Base-by-base conservation (phyloP, 176 grass and related monocot species). In the Oropetium thomaeum region DNA sequence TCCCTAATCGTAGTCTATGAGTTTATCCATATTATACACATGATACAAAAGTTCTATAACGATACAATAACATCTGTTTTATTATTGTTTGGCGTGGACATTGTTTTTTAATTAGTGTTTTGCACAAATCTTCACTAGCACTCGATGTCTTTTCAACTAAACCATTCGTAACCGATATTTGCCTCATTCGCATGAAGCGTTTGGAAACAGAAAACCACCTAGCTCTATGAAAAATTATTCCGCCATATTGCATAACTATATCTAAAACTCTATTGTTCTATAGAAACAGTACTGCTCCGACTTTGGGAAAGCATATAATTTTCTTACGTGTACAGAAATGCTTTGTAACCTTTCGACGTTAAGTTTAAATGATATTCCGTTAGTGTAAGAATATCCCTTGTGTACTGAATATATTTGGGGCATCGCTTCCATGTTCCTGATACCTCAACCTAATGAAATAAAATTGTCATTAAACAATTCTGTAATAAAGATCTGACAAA, bases 291-390 rank as follows among this genome's bases (percentile, higher is more conserved):
- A 39, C 37, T 53, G 26, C 5, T 26, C 12, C 8, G 5, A 23
- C 1, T 23, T 26, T 16, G 26, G 2, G 1, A 39, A 73, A 17
- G n/a, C 23, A 37, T 27, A 14, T 57, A 22, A 74, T 35, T 41
- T 19, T 0, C 79, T 80, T 74, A 93, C 87, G 65, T 84, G 29
- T 89, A 93, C 8, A 93, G 23, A 35, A 93, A 89, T 3, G 67
- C 76, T 28, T 77, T 77, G 20, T 89, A 89, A 40, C 87, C 90
- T 79, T 87, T 89, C 34, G 80, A 84, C 77, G 83, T 93, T 49
- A 93, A 40, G 22, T 93, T 89, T 17, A 87, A 10, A 77, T 93
- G 83, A 67, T 93, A 93, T n/a, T 72, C 71, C n/a, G 76, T 89
- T 52, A 89, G 57, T 37, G 37, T 81, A 12, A 52, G 62, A 45